phyloP scores from a whole-genome alignment of 345 rosid species.

The Pugionium dolabratum region DNA sequence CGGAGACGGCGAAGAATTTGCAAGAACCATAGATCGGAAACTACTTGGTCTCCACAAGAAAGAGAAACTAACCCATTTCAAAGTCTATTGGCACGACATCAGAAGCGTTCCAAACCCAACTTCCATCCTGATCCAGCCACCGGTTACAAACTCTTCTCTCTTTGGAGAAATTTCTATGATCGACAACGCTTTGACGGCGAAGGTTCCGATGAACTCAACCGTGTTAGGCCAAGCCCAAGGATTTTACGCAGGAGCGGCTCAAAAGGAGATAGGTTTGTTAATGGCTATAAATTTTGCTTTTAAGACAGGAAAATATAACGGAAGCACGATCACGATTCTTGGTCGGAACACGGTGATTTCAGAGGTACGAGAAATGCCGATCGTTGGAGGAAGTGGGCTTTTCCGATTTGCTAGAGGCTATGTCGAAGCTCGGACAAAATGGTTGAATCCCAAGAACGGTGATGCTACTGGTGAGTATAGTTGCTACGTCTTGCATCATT shows the following conservation, averaged over 20 bases:
- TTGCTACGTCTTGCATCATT: slow-evolving; percentile 51
- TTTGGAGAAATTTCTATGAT: slow-evolving; percentile 54
- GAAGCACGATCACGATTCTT: slow-evolving; percentile 53
- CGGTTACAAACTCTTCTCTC: slow-evolving; percentile 32
- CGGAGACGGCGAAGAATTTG: background rate
- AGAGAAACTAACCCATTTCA: slow-evolving; percentile 58
- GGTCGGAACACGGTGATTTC: slow-evolving; percentile 52
- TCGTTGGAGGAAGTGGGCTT: slow-evolving; percentile 63
- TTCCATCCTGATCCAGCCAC: slow-evolving; percentile 38
- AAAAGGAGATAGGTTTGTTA: slow-evolving; percentile 46
- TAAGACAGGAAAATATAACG: slow-evolving; percentile 29
- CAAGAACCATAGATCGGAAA: slow-evolving; percentile 29
- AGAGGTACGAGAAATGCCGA: slow-evolving; percentile 61
- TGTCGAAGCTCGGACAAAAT: slow-evolving; percentile 48
- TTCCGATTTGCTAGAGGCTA: slow-evolving; percentile 66
- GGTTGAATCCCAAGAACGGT: slow-evolving; percentile 31
- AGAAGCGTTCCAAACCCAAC: slow-evolving; percentile 37
- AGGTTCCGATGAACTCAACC: slow-evolving; percentile 50
- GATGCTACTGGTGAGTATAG: slow-evolving; percentile 48
- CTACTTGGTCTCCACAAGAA: slow-evolving; percentile 31
- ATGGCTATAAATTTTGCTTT: slow-evolving; percentile 66
- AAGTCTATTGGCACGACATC: slow-evolving; percentile 63
- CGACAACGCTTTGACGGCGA: slow-evolving; percentile 57
- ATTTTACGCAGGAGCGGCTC: slow-evolving; percentile 48
- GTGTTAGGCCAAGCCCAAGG: slow-evolving; percentile 67